Evolutionary conservation across 441 rosid species (phyloP).

Genomic region (Gossypium schwendimanii): DNA sequence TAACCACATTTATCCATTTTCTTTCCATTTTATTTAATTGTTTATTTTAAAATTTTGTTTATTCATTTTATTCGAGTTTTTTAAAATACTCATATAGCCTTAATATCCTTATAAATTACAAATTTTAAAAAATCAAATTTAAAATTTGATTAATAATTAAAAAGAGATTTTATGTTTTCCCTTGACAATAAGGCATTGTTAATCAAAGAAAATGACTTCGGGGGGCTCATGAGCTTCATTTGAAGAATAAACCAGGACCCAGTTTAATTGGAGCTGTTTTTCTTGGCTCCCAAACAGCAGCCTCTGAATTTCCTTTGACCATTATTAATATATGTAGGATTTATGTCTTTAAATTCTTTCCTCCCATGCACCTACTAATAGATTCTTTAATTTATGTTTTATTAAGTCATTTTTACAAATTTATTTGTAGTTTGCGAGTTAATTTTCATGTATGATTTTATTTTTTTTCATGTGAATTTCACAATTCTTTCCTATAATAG

Average conservation of each 20-base stretch:
- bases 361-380: not conserved
- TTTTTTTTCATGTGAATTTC: not conserved
- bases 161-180: not conserved
- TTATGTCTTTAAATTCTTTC: not conserved
- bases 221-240: not conserved
- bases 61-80: too few species aligned
- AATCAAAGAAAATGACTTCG: not conserved
- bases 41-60: too few species aligned
- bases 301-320: not conserved
- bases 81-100: too few species aligned
- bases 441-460: not conserved
- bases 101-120: too few species aligned
- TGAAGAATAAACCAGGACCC: not conserved
- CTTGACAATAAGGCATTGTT: not conserved
- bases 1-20: too few species aligned
- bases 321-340: not conserved
- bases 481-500: too few species aligned
- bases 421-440: not conserved
- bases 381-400: too few species aligned
- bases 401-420: too few species aligned
- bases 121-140: not conserved
- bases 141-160: not conserved
- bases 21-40: too few species aligned
- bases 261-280: not conserved
- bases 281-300: not conserved